Evolutionary conservation across 345 rosid genomes (phyloP).

Genomic region (Euphorbia lathyris): DNA sequence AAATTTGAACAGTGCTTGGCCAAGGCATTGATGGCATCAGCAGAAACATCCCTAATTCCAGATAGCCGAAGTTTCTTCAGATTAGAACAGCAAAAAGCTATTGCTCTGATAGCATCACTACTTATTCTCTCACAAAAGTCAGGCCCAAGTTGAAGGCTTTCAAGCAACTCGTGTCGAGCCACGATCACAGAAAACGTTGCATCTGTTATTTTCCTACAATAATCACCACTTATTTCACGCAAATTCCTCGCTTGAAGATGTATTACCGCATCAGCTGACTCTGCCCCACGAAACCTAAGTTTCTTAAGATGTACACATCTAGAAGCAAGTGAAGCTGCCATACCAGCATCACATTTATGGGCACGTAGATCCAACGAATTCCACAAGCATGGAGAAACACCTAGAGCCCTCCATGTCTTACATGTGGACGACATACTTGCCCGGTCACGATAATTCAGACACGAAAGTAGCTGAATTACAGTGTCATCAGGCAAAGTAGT

Average conservation of each 20-base stretch:
- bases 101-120: slow-evolving; percentile 37
- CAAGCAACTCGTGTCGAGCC: slow-evolving; percentile 39
- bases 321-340: slow-evolving; percentile 22
- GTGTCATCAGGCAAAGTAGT: slow-evolving; percentile 40
- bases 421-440: slow-evolving; percentile 39
- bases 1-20: slow-evolving; percentile 29
- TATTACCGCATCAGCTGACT: slow-evolving; percentile 36
- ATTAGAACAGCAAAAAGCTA: slow-evolving; percentile 38
- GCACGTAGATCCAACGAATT: slow-evolving; percentile 30
- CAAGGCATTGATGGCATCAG: slow-evolving; percentile 39
- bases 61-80: slow-evolving; percentile 33
- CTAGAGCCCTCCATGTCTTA: slow-evolving; percentile 32
- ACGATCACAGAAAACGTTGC: slow-evolving; percentile 31
- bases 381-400: slow-evolving; percentile 35
- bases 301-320: slow-evolving; percentile 26
- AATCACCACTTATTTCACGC: slow-evolving; percentile 36
- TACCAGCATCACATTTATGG: slow-evolving; percentile 26
- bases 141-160: slow-evolving; percentile 37
- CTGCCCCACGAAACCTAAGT: slow-evolving; percentile 38
- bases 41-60: slow-evolving; percentile 33
- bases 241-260: slow-evolving; percentile 30
- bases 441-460: slow-evolving; percentile 34
- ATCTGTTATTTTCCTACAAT: slow-evolving; percentile 35
- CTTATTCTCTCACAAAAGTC: slow-evolving; percentile 37
- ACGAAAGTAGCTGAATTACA: slow-evolving; percentile 29